Evolutionary conservation across 1,139 yeast genomes (phyloP).

Genomic region (Hyphopichia pseudoburtonii): DNA sequence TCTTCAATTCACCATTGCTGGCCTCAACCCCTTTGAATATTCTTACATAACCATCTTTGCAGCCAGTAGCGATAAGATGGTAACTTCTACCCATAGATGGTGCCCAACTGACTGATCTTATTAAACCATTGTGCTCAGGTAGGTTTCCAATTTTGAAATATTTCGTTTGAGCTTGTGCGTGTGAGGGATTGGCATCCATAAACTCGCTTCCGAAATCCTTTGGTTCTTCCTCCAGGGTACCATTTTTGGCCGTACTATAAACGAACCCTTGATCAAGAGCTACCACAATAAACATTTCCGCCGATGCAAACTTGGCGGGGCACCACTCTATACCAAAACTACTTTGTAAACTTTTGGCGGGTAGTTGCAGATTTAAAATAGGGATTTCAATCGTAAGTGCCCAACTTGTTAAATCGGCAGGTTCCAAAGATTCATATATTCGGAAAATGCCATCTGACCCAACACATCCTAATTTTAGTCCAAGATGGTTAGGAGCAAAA

Average conservation of each 20-base stretch:
- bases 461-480: constrained; percentile 80
- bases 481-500: constrained; percentile 86
- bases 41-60: constrained; percentile 90
- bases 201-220: constrained; percentile 2
- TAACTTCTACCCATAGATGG: constrained; percentile 92
- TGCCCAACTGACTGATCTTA: constrained; percentile 94
- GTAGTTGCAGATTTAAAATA: constrained; percentile 56
- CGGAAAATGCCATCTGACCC: constrained; percentile 89
- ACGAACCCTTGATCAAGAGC: constrained; percentile 87
- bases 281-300: constrained; percentile 80
- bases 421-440: constrained; percentile 86
- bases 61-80: constrained; percentile 90
- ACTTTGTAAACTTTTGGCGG: constrained; percentile 81
- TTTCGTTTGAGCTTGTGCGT: constrained; percentile 16
- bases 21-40: constrained; percentile 68
- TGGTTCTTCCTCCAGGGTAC: background rate
- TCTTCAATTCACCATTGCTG: constrained; percentile 30
- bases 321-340: constrained; percentile 93
- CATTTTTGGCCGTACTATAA: constrained; percentile 29
- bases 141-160: constrained; percentile 38
- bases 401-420: constrained; percentile 84
- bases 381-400: constrained; percentile 69
- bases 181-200: constrained; percentile 9
- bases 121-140: constrained; percentile 84
- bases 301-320: constrained; percentile 71